Base-by-base conservation (phyloP, 371 early-diverging fungal species). In the Nematocida displodere region DNA sequence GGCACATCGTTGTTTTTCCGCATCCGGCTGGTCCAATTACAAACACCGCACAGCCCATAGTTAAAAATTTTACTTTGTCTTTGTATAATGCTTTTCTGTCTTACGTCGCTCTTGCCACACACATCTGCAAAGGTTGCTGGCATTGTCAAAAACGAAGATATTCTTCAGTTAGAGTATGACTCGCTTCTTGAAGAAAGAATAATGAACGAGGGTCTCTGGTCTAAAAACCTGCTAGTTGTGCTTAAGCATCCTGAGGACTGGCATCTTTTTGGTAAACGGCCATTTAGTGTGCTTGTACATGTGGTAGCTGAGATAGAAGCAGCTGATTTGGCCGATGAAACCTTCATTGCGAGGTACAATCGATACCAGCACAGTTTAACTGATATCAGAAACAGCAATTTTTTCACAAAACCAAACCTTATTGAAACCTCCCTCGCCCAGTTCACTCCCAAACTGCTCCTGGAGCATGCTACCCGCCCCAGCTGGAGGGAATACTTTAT, bases 401-500 rank as follows among this genome's bases (percentile, higher is more conserved):
- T 42, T 42, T n/a, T 42, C 13, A 42, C 11, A 11, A n/a, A 11
- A 11, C 11, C 13, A 2, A 64, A 56, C 26, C 50, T 42, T 7
- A 26, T 56, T 5, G 77, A 77, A 64, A 36, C 65, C 2, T 13
- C 31, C 24, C 49, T 65, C 22, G 34, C 28, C 31, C 3, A 11
- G 11, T 22, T 8, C 0, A 28, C 20, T 26, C 22, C 58, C 37
- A 31, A 65, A 15, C 33, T 40, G 44, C 29, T 64, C 7, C 13
- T 37, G 2, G 29, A 34, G 0, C 20, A 53, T 20, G 36, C 15
- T 2, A 34, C 42, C 11, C 28, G 82, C 26, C 82, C 82, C 15
- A 83, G 86, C 3, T 95, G 94, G 94, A 93, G 94, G 83, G 87
- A 89, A 0, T 97, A 97, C 77, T 97, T 95, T 83, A 94, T 95